Conservation (phyloP, 352 stramenopile species). For the Phytophthora syringae region DNA sequence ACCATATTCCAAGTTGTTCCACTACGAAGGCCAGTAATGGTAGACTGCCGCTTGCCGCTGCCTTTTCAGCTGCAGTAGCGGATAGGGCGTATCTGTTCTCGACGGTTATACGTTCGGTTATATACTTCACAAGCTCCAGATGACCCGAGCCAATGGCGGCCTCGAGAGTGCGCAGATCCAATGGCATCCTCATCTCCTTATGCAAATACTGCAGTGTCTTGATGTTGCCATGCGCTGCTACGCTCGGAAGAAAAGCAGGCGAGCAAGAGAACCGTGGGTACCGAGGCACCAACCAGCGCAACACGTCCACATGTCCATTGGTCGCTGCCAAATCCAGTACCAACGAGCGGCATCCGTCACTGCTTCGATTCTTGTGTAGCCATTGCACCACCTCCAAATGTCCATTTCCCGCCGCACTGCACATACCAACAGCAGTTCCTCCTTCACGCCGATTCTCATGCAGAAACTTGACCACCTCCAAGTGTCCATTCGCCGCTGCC, state of each 20-base stretch:
- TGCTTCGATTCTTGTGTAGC: conserved; percentile 40
- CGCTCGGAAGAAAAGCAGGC: conserved; percentile 39
- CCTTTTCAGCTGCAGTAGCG: conserved; percentile 24
- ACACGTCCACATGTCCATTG: conserved; percentile 49
- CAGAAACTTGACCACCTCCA: conserved; percentile 48
- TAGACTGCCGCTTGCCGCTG: conserved; percentile 37
- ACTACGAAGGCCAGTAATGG: conserved; percentile 40
- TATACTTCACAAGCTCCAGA: conserved; percentile 40
- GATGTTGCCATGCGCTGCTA: conserved; percentile 41
- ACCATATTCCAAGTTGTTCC: conserved; percentile 37
- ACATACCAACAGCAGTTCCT: conserved; percentile 44
- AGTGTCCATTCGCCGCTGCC: conserved; percentile 44
- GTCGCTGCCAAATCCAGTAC: conserved; percentile 54
- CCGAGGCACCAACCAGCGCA: conserved; percentile 50
- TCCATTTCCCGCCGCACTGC: conserved; percentile 16
- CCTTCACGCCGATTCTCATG: conserved; percentile 49
- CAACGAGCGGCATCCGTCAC: conserved; percentile 45
- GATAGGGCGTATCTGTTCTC: conserved; percentile 25
- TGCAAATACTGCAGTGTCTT: conserved; percentile 44
- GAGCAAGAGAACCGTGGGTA: conserved; percentile 45
- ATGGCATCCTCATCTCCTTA: conserved; percentile 31
- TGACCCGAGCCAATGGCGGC: conserved; percentile 41
- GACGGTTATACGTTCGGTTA: conserved; percentile 24
- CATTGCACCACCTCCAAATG: conserved; percentile 47
- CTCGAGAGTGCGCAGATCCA: conserved; percentile 42